These are phyloP conservation scores for Aspergillus fischeri DNA, from an alignment of 2,329 filamentous ascomycete species.

Conservation along the genomic window DNA sequence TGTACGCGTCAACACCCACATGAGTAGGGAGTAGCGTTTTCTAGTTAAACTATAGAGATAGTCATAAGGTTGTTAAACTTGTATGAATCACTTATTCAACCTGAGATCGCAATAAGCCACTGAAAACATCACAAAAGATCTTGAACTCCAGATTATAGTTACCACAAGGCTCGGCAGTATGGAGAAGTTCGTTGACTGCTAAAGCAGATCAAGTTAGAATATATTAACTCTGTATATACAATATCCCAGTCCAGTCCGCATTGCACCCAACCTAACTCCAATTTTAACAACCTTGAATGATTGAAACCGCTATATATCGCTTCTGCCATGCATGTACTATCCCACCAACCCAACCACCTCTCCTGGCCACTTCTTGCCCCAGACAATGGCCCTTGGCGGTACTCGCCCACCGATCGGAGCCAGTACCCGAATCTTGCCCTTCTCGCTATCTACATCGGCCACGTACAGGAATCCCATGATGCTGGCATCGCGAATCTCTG, in stretches of 20 bases:
- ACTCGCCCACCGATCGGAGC: slow-evolving; percentile 79
- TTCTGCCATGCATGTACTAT: slow-evolving; percentile 20
- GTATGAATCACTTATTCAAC: too few relatives aligned
- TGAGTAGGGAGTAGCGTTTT: too few relatives aligned
- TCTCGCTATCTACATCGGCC: slow-evolving; percentile 81
- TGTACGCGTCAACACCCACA: background rate
- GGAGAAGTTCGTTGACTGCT: too few relatives aligned
- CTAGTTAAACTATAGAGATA: too few relatives aligned
- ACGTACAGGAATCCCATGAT: slow-evolving; percentile 94
- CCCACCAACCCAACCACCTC: slow-evolving; percentile 73
- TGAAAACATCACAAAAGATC: too few relatives aligned
- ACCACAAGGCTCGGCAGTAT: too few relatives aligned
- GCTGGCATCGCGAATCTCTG: slow-evolving; percentile 71
- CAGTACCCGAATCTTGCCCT: slow-evolving; percentile 73
- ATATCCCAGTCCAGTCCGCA: background rate
- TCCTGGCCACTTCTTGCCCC: slow-evolving; percentile 78
- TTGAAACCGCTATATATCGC: background rate
- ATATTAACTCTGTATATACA: background rate
- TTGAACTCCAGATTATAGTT: too few relatives aligned
- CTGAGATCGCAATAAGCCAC: too few relatives aligned
- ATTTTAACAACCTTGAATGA: background rate
- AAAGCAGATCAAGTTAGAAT: background rate
- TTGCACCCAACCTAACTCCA: background rate
- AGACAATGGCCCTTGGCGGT: slow-evolving; percentile 73
- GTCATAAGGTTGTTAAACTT: too few relatives aligned